Conservation (phyloP, 805 yeast species). For the Ogataea parapolymorpha region DNA sequence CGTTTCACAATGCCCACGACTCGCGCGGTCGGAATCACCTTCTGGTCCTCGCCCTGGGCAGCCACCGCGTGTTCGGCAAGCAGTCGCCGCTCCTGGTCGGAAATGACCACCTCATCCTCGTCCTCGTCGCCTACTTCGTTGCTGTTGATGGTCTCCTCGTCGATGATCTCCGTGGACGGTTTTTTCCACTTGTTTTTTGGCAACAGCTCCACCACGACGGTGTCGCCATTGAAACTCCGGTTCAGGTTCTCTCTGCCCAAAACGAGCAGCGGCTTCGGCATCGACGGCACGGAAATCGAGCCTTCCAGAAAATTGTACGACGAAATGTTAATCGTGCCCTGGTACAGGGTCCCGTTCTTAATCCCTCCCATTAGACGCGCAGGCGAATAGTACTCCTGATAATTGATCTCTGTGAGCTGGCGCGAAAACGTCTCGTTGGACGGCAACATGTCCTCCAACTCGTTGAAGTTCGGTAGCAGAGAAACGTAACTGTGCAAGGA, state of each 20-base stretch:
- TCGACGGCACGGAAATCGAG: constrained; percentile 63
- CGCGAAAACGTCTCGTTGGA: constrained; percentile 39
- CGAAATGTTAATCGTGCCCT: constrained; percentile 77
- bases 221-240: constrained; percentile 89
- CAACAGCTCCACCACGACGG: constrained; percentile 83
- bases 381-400: constrained; percentile 73
- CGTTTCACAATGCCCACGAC: constrained; percentile 86
- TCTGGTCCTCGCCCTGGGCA: constrained; percentile 46
- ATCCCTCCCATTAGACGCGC: constrained; percentile 89
- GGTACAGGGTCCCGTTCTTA: constrained; percentile 80
- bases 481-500: constrained; percentile 70
- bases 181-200: constrained; percentile 86
- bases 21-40: constrained; percentile 85
- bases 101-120: constrained; percentile 43
- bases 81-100: constrained; percentile 68
- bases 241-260: constrained; percentile 82
- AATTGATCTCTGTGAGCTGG: constrained; percentile 49
- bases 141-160: constrained; percentile 62
- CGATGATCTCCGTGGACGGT: constrained; percentile 76
- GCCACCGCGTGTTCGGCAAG: constrained; percentile 74
- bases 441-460: constrained; percentile 76
- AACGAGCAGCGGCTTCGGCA: constrained; percentile 77
- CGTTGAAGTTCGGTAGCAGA: constrained; percentile 65
- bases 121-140: constrained; percentile 57
- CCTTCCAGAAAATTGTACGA: constrained; percentile 90